Conservation (phyloP, 768 basidiomycete genomes). For the Lentinula sp. region DNA sequence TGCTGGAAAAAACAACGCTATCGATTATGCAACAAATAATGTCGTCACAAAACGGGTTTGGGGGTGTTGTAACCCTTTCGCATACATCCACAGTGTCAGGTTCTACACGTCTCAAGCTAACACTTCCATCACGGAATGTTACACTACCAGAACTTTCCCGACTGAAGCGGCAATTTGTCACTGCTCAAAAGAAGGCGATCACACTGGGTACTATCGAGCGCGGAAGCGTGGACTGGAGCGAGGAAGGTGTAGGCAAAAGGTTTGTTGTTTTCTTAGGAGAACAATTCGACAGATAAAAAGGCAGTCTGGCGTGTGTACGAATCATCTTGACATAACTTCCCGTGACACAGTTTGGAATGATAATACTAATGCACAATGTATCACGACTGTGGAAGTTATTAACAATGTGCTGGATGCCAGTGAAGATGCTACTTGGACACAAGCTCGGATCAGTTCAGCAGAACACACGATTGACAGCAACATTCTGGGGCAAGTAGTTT, state of each 20-base stretch:
- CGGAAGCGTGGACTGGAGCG: slow-evolving; percentile 72
- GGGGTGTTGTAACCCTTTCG: slow-evolving; percentile 38
- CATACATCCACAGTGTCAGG: slow-evolving; percentile 28
- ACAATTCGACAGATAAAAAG: slow-evolving; percentile 21
- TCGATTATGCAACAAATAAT: slow-evolving; percentile 69
- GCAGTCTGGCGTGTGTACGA: too few relatives aligned
- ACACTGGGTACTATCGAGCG: slow-evolving; percentile 77
- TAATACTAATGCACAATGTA: too few relatives aligned
- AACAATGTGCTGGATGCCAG: too few relatives aligned
- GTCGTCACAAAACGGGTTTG: slow-evolving; percentile 50
- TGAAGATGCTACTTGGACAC: too few relatives aligned
- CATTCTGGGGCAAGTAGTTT: too few relatives aligned
- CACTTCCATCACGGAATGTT: slow-evolving; percentile 62
- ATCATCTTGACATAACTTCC: too few relatives aligned
- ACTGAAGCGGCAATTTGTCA: slow-evolving; percentile 86
- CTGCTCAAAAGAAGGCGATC: slow-evolving; percentile 84
- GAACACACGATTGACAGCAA: too few relatives aligned
- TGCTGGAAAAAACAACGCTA: slow-evolving; percentile 75
- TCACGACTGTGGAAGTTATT: too few relatives aligned
- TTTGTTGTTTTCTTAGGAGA: slow-evolving; percentile 73
- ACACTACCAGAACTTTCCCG: slow-evolving; percentile 88
- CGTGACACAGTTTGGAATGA: too few relatives aligned
- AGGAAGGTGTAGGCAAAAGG: slow-evolving; percentile 61
- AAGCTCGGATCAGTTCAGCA: too few relatives aligned
- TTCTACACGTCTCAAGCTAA: slow-evolving; percentile 37